These are phyloP conservation scores for Tephrocybe sp. DNA, from an alignment of 768 basidiomycete species.

Conservation along the genomic window DNA sequence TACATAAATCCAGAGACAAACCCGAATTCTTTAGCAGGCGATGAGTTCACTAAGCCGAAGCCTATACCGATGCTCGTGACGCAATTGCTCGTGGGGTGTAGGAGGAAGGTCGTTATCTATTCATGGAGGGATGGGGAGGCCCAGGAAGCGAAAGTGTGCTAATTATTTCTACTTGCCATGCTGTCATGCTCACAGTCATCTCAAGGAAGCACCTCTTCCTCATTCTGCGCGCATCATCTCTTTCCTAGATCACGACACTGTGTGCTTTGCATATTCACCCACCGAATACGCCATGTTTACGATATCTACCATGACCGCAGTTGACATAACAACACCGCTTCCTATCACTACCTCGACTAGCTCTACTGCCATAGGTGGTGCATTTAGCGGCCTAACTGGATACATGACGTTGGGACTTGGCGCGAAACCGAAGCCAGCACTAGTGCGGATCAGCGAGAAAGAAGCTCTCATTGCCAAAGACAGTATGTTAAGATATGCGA, in stretches of 20 bases:
- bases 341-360: conserved; percentile 43
- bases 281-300: conserved; percentile 76
- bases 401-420: conserved; percentile 86
- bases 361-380: conserved; percentile 63
- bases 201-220: conserved; percentile 75
- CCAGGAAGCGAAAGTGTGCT: conserved; percentile 62
- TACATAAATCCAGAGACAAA: conserved; percentile 30
- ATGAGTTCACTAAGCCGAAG: conserved; percentile 31
- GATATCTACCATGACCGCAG: conserved; percentile 52
- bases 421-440: conserved; percentile 66
- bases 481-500: conserved; percentile 44
- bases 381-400: conserved; percentile 73
- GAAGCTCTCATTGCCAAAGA: conserved; percentile 78
- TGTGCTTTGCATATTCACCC: conserved; percentile 78
- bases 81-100: conserved; percentile 78
- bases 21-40: conserved; percentile 19
- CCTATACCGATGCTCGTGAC: conserved; percentile 71
- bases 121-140: conserved; percentile 84
- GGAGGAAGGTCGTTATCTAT: conserved; percentile 81
- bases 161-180: background rate
- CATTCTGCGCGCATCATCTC: conserved; percentile 87
- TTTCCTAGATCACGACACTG: conserved; percentile 60
- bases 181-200: background rate
- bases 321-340: conserved; percentile 51
- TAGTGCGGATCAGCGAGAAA: conserved; percentile 50